These are phyloP conservation scores for Syzygium syzygioides DNA, from an alignment of 441 rosid genomes.

Conservation along the genomic window DNA sequence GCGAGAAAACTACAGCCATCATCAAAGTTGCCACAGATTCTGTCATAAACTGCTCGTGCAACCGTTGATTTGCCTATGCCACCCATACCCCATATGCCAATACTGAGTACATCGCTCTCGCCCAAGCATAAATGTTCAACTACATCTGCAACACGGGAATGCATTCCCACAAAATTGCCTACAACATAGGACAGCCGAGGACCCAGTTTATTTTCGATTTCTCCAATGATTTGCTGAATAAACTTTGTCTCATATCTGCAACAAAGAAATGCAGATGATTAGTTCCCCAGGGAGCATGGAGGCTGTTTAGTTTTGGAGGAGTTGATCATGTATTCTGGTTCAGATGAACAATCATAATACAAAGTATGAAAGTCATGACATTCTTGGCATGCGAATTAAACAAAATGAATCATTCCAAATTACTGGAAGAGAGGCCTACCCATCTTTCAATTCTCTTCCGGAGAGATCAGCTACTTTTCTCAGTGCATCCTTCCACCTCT, in stretches of 20 bases:
- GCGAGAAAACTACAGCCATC: conserved; percentile 17
- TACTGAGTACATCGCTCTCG: background rate
- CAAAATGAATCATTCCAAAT: background rate
- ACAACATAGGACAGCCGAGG: too few species aligned
- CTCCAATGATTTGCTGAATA: too few species aligned
- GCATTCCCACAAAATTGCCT: too few species aligned
- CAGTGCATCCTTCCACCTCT: background rate
- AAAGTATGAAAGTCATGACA: background rate
- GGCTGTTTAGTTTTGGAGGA: too few species aligned
- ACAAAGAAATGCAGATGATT: too few species aligned
- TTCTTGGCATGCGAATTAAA: background rate
- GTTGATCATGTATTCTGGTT: too few species aligned
- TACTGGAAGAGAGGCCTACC: background rate
- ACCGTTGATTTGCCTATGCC: background rate
- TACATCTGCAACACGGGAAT: background rate
- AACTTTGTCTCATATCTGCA: too few species aligned
- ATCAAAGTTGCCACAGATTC: background rate
- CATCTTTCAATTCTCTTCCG: background rate
- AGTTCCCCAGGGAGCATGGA: too few species aligned
- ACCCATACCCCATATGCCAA: background rate
- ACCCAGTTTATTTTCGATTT: too few species aligned
- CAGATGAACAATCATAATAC: too few species aligned
- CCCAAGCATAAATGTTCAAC: background rate
- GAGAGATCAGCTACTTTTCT: background rate
- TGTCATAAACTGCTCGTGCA: background rate